phyloP scores from a whole-genome alignment of 257 asterid genomes.

The Solanum bulbocastanum region DNA sequence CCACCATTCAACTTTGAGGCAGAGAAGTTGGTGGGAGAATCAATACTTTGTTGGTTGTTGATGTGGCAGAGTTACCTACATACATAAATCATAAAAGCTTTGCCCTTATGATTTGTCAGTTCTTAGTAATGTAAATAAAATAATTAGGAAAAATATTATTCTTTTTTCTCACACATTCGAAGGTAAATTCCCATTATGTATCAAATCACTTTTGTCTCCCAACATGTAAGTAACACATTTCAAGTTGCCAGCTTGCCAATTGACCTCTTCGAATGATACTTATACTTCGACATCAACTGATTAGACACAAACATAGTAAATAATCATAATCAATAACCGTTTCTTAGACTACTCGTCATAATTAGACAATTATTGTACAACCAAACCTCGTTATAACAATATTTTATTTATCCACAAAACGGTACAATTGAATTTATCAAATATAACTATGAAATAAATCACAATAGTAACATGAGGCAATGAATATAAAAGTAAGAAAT shows the following conservation, averaged over 20 bases:
- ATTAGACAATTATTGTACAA: no score
- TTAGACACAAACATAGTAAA: background rate
- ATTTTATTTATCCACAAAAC: background rate
- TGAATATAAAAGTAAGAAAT: background rate
- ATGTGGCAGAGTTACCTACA: constrained; percentile 1
- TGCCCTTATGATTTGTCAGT: background rate
- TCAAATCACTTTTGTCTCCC: background rate
- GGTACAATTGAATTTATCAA: no score
- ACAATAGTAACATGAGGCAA: background rate
- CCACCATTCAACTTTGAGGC: background rate
- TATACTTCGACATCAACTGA: background rate
- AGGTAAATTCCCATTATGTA: background rate
- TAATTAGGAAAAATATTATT: background rate
- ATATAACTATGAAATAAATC: background rate
- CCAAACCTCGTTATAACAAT: no score
- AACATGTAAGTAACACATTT: background rate
- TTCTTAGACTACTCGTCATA: background rate
- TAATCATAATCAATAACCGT: background rate
- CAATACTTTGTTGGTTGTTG: constrained; percentile 4
- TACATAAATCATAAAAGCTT: background rate
- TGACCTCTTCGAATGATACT: background rate
- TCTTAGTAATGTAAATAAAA: background rate
- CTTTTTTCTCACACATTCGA: background rate
- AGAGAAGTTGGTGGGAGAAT: constrained; percentile 1
- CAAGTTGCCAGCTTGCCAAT: background rate